Evolutionary conservation across 805 yeast genomes (phyloP).

Genomic region (Barnettozyma vustinii): DNA sequence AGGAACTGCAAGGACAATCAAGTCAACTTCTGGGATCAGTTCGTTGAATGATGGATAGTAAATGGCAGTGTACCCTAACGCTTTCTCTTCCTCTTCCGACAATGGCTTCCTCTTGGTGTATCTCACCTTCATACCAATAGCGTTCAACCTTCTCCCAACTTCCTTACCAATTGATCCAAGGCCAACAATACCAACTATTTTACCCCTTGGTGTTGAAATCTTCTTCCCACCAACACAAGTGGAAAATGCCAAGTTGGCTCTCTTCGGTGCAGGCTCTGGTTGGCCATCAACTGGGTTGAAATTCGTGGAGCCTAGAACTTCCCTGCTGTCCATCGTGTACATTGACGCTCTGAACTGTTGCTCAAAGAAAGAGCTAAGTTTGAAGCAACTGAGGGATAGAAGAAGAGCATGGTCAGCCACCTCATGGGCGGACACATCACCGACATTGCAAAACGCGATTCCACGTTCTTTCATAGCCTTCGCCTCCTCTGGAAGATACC

Average conservation of each 20-base stretch:
- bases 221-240: slow-evolving; percentile 41
- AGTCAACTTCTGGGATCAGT: slow-evolving; percentile 39
- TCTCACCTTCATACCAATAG: slow-evolving; percentile 60
- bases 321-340: slow-evolving; percentile 44
- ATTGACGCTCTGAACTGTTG: slow-evolving; percentile 32
- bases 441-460: slow-evolving; percentile 56
- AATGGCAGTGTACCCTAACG: slow-evolving; percentile 40
- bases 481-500: slow-evolving; percentile 49
- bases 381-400: slow-evolving; percentile 53
- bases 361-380: slow-evolving; percentile 49
- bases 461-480: slow-evolving; percentile 37
- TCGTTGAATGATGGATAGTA: slow-evolving; percentile 43
- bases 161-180: slow-evolving; percentile 71
- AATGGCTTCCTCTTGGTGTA: slow-evolving; percentile 54
- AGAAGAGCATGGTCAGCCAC: slow-evolving; percentile 70
- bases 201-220: slow-evolving; percentile 49
- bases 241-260: slow-evolving; percentile 34
- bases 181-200: slow-evolving; percentile 60
- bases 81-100: slow-evolving; percentile 28
- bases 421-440: slow-evolving; percentile 53
- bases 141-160: slow-evolving; percentile 49
- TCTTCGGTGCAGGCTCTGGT: slow-evolving; percentile 26
- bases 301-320: slow-evolving; percentile 28
- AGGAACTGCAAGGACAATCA: slow-evolving; percentile 64
- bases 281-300: slow-evolving; percentile 31